These are phyloP conservation scores for Penicillium paneum DNA, from an alignment of 2,329 filamentous ascomycete species.

Conservation along the genomic window DNA sequence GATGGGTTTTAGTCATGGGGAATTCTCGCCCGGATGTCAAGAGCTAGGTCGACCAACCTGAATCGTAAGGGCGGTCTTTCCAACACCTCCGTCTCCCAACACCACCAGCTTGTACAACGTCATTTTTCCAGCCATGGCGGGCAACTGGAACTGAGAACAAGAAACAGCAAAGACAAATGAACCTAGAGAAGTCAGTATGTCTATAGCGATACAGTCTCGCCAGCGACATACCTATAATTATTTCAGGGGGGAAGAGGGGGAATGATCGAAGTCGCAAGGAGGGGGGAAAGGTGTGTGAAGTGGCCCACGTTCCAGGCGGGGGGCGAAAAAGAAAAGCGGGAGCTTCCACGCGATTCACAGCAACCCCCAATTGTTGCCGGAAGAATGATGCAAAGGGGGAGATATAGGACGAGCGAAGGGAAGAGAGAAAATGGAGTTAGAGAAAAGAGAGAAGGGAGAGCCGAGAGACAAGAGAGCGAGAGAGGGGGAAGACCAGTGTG, in stretches of 20 bases:
- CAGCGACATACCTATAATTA: neutral
- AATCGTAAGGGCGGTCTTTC: conserved; percentile 90
- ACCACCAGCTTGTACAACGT: conserved; percentile 95
- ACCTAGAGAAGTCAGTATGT: neutral
- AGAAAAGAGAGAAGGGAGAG: neutral
- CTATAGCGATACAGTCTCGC: neutral
- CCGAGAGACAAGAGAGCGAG: neutral
- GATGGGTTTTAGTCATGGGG: conserved; percentile 2
- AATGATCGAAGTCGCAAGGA: conserved; percentile 1
- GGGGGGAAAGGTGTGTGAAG: conserved; percentile 12
- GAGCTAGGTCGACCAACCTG: conserved; percentile 49
- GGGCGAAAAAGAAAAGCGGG: conserved; percentile 8
- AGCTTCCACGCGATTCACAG: conserved; percentile 6
- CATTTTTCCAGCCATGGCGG: conserved; percentile 84
- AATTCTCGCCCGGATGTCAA: neutral
- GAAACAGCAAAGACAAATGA: conserved; percentile 6
- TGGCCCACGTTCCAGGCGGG: conserved; percentile 15
- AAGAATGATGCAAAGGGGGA: neutral
- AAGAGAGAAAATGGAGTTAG: neutral
- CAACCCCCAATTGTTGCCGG: conserved; percentile 6
- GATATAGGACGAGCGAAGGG: neutral
- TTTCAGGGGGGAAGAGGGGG: conserved; percentile 2
- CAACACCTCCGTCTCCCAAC: conserved; percentile 87
- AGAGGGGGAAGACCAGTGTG: conserved; percentile 11
- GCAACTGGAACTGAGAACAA: neutral